Conservation (phyloP, 1,284 basidiomycete genomes). For the Pseudozyma flocculosa region DNA sequence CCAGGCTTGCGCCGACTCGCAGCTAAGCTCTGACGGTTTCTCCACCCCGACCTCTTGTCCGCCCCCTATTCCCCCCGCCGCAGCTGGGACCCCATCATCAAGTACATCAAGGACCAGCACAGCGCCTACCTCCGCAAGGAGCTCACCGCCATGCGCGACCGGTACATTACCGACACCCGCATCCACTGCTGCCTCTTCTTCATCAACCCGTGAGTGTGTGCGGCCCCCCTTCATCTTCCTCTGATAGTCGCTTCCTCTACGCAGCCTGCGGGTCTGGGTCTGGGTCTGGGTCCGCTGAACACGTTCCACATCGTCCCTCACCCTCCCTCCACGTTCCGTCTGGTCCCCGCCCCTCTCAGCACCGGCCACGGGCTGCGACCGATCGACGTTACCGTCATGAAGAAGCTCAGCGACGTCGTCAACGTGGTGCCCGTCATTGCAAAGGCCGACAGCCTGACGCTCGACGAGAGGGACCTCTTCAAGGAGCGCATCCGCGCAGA, state of each 20-base stretch:
- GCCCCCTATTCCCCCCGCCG: too few species aligned
- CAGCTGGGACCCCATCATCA: constrained; percentile 97
- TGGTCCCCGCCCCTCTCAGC: constrained; percentile 2
- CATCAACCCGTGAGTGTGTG: constrained; percentile 70
- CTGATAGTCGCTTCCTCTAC: too few species aligned
- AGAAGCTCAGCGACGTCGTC: constrained; percentile 96
- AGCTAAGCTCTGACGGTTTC: too few species aligned
- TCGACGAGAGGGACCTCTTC: constrained; percentile 89
- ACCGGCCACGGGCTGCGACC: constrained; percentile 53
- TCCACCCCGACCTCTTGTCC: too few species aligned
- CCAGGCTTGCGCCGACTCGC: too few species aligned
- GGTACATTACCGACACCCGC: constrained; percentile 95
- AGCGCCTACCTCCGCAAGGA: constrained; percentile 98
- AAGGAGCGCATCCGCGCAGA: constrained; percentile 95
- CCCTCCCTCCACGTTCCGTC: too few species aligned
- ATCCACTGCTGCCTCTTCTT: constrained; percentile 99
- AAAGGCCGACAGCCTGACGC: constrained; percentile 91
- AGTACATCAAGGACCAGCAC: constrained; percentile 99
- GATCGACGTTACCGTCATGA: constrained; percentile 97
- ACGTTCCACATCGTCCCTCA: too few species aligned
- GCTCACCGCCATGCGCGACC: constrained; percentile 96
- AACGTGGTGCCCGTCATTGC: constrained; percentile 99
- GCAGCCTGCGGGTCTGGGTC: too few species aligned
- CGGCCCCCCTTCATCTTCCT: too few species aligned
- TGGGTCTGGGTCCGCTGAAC: too few species aligned